Evolutionary conservation across 345 rosid genomes (phyloP), one percentile per base, ranked within the genome.

Genomic region (Bruguiera gymnorhiza): DNA sequence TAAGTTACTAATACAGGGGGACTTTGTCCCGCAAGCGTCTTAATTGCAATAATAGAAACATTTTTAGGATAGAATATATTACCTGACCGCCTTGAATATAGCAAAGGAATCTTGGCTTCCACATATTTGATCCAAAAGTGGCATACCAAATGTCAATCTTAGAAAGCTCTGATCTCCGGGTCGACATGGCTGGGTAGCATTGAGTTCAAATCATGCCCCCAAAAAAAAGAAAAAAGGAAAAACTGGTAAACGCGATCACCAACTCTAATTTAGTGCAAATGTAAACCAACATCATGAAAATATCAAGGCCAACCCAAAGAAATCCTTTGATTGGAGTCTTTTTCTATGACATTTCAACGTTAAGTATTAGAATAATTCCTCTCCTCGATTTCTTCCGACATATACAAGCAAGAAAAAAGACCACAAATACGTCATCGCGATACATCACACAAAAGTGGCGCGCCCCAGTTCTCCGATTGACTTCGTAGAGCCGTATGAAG

Each of bases 61-160:
- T 48, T 59, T 32, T 24, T 21, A 20, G 24, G 29, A 18, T 34
- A 34, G 31, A 19, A 11, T n/a, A 8, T 48, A 66, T 75, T 83
- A 93, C 96, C 92, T 84, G 87, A 69, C 98, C 97, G 29, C 96
- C 97, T 80, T 83, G 71, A 70, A 93, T 83, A 70, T 91, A 93
- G 87, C 97, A 91, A 29, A 86, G 81, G 77, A 93, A 88, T 80
- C 97, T 84, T 9, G 85, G 60, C 73, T 83, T 84, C 94, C 97
- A 86, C 89, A 93, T 85, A 81, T 83, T 93, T 62, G 91, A 89
- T 65, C 98, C 98, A 79, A 53, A 93, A 75, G 84, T 34, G 60
- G 97, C 97, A 83, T 93, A 91, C 91, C 94, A 93, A 72, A 93
- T 29, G 39, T 88, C 92, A 68, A 74, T 69, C 71, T 81, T 89